Evolutionary conservation across 2,329 filamentous ascomycete species (phyloP).

Genomic region (Xylaria sp.): DNA sequence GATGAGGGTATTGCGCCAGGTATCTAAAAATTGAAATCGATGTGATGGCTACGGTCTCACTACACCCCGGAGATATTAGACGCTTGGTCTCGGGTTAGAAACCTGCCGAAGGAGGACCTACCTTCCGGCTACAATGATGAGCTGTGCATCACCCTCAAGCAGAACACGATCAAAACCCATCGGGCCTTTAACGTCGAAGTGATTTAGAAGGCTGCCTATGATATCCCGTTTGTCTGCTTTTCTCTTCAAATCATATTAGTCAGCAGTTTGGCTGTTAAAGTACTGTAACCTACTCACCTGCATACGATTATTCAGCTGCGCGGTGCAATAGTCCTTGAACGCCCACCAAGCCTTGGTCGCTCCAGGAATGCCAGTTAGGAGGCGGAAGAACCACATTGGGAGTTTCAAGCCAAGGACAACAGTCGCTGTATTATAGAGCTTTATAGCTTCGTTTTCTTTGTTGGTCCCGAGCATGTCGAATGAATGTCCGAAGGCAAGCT

Average conservation of each 20-base stretch:
- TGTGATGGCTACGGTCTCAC: constrained; percentile 25
- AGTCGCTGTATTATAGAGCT: constrained; percentile 19
- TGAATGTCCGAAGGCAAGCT: constrained; percentile 47
- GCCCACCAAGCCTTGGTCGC: constrained; percentile 20
- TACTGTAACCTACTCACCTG: constrained; percentile 14
- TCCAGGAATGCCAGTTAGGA: constrained; percentile 25
- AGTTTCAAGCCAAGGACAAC: constrained; percentile 19
- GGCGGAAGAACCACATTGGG: constrained; percentile 36
- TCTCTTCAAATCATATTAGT: constrained; percentile 11
- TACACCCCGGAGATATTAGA: not conserved
- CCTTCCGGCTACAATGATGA: constrained; percentile 32
- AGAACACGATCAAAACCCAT: constrained; percentile 24
- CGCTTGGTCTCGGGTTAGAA: too few relatives aligned
- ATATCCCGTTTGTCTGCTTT: constrained; percentile 19
- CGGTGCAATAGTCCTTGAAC: constrained; percentile 21
- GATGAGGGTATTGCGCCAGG: constrained; percentile 31
- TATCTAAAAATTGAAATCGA: constrained; percentile 26
- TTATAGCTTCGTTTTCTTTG: constrained; percentile 32
- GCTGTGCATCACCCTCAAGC: constrained; percentile 31
- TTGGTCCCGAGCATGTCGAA: constrained; percentile 46
- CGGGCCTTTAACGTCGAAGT: not conserved
- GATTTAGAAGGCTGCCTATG: constrained; percentile 19
- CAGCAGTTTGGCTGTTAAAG: too few relatives aligned
- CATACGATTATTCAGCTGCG: constrained; percentile 19
- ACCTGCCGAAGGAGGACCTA: too few relatives aligned